Evolutionary conservation across 306 rosid genomes (phyloP), one percentile per base, ranked within the genome.

Genomic region (Dryas octopetala): DNA sequence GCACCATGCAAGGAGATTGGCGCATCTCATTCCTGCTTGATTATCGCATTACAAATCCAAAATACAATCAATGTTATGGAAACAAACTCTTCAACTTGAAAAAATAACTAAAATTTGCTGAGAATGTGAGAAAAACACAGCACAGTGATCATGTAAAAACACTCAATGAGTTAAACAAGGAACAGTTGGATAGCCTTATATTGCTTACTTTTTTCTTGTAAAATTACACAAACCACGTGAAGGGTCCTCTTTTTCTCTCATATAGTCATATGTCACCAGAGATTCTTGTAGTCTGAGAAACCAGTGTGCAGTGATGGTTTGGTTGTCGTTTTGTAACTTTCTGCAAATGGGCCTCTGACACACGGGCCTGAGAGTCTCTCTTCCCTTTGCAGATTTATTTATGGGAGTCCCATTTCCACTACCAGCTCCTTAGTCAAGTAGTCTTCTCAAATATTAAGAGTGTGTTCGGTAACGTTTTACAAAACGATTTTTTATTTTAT

Each of bases 311-410:
- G 55, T 70, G 44, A 50, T 68, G 64, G 71, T 61, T 70, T 26
- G 40, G 77, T 55, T 57, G 84, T 75, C 74, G 32, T 55, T 74
- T 53, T 55, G 32, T 43, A 40, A 64, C 76, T 63, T 63, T 70
- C 72, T 46, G 73, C 68, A 62, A 47, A 78, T 66, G 71, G n/a
- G 6, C 48, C 4, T 62, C 84, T 47, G 84, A 55, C 80, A 67
- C 40, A 46, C 13, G 28, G 62, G 50, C 64, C 40, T 9, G 45
- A 47, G 9, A 14, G 50, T 15, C 51, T 44, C 58, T 4, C 54
- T 71, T 26, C 68, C 38, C 68, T 74, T 59, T 38, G 67, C 77
- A 80, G 80, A 49, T 51, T 69, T 52, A 61, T 69, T 32, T 74
- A 10, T 17, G 13, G n/a, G 15, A 7, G 41, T 40, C 70, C 71